Evolutionary conservation across 1,139 yeast species (phyloP), one percentile per base, ranked within the genome.

Genomic region (Keqinozyma sinolaborantium): DNA sequence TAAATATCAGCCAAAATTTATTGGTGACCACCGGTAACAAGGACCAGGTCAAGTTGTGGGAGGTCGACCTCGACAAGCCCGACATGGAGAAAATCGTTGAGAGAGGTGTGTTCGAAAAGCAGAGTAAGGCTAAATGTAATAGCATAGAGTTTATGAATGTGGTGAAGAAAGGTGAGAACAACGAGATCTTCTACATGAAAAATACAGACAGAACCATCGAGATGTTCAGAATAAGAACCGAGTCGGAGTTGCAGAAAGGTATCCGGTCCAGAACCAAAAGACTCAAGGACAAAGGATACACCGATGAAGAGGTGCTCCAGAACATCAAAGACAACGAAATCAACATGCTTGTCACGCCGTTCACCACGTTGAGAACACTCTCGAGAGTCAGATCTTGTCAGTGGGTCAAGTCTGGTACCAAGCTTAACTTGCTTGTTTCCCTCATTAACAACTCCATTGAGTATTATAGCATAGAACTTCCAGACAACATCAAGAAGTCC

Each of bases 41-140:
- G 41, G 83, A 84, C 41, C 95, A 88, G 53, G 73, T 86, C 24
- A 87, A 86, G 51, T 71, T 88, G 11, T 92, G 98, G 97, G 58
- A 63, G 20, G 51, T 88, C 14, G 77, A 85, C 46, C 56, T 83
- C 28, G 40, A 51, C 2, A 64, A 63, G 16, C 71, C 70, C n/a
- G 83, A 77, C 35, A 64, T 65, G 20, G 44, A 51, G 23, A 83
- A 80, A 46, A 42, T 92, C 3, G 47, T 48, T 2, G 87, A 79
- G 47, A 60, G 68, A 33, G 97, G 97, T 0, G 45, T 63, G 4
- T 72, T 84, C 45, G 85, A 82, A 42, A 87, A 90, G 50, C 84
- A 79, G 50, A 83, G 95, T 53, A 83, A 79, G 45, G 76, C 85
- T 31, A 73, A 95, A 48, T 84, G 92, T 34, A 62, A 73, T 14